phyloP scores from a whole-genome alignment of 129 eudicot species.

The carrot (Daucus carota) region DNA sequence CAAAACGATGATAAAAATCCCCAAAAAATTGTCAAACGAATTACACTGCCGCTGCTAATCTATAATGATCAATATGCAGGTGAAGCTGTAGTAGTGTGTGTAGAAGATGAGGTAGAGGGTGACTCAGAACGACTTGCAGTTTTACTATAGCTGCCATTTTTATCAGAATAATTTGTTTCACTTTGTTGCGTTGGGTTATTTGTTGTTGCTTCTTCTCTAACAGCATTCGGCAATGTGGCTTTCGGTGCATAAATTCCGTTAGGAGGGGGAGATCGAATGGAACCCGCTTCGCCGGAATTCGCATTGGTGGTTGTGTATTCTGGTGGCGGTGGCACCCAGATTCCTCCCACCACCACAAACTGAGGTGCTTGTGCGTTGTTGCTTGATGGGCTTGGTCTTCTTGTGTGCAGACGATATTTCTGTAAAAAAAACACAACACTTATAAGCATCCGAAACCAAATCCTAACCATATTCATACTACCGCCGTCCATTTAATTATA shows the following conservation, averaged over 20 bases:
- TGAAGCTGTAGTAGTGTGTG: slow-evolving; percentile 59
- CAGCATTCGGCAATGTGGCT: slow-evolving; percentile 31
- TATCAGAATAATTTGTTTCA: not conserved
- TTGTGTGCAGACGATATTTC: slow-evolving; percentile 89
- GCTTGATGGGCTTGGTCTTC: slow-evolving; percentile 64
- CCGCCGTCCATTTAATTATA: too few species aligned
- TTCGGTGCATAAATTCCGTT: slow-evolving; percentile 59
- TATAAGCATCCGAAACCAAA: not conserved
- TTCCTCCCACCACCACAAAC: slow-evolving; percentile 95
- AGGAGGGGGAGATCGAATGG: slow-evolving; percentile 17
- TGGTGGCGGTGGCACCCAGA: slow-evolving; percentile 86
- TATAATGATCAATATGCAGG: slow-evolving; percentile 29
- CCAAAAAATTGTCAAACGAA: not conserved
- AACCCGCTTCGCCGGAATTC: slow-evolving; percentile 15
- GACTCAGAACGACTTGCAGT: slow-evolving; percentile 31
- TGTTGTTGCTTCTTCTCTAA: slow-evolving; percentile 12
- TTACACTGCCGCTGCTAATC: not conserved
- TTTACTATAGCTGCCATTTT: slow-evolving; percentile 35
- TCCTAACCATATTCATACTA: not conserved
- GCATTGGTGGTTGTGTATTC: slow-evolving; percentile 47
- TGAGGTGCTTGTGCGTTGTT: slow-evolving; percentile 72
- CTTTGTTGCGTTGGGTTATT: slow-evolving; percentile 24
- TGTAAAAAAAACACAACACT: slow-evolving; percentile 12
- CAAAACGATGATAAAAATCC: not conserved
- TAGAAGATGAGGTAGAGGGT: slow-evolving; percentile 62